These are phyloP conservation scores for Chaetomiaceae sp. DNA, from an alignment of 2,329 filamentous ascomycete species.

Conservation along the genomic window DNA sequence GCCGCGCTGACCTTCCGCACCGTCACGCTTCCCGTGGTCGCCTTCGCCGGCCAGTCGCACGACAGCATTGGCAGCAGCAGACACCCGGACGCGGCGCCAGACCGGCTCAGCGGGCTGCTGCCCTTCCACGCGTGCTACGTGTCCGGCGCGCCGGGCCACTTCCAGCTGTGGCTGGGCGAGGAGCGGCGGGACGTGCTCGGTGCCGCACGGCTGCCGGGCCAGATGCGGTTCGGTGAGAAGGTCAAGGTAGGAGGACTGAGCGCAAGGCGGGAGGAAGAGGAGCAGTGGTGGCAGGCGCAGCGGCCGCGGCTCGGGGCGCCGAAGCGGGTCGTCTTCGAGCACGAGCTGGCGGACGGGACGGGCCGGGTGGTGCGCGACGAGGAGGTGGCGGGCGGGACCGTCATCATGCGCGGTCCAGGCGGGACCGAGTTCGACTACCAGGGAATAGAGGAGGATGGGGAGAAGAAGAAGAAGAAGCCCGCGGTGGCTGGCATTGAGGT, in stretches of 20 bases:
- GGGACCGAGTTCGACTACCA: not conserved
- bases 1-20: constrained; percentile 17
- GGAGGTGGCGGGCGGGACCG: constrained; percentile 6
- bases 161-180: constrained; percentile 36
- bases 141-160: constrained; percentile 33
- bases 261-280: not conserved
- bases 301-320: constrained; percentile 5
- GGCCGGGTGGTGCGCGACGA: constrained; percentile 15
- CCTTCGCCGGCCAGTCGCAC: constrained; percentile 10
- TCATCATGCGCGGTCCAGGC: constrained; percentile 2
- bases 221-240: constrained; percentile 23
- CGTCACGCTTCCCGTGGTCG: constrained; percentile 28
- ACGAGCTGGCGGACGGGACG: constrained; percentile 11
- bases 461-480: not conserved
- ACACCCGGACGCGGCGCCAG: constrained; percentile 2
- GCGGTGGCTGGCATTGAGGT: not conserved
- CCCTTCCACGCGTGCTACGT: constrained; percentile 39
- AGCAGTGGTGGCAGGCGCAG: not conserved
- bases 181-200: constrained; percentile 40
- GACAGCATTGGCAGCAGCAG: not conserved
- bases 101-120: constrained; percentile 37
- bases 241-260: not conserved
- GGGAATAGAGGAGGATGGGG: not conserved
- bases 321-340: constrained; percentile 20
- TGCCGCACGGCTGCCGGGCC: constrained; percentile 34